Percentiles rank a stretch among this genome's conserved stretches.
phyloP scores from a whole-genome alignment of 805 yeast species.

The Saccharomycopsis sp. region DNA sequence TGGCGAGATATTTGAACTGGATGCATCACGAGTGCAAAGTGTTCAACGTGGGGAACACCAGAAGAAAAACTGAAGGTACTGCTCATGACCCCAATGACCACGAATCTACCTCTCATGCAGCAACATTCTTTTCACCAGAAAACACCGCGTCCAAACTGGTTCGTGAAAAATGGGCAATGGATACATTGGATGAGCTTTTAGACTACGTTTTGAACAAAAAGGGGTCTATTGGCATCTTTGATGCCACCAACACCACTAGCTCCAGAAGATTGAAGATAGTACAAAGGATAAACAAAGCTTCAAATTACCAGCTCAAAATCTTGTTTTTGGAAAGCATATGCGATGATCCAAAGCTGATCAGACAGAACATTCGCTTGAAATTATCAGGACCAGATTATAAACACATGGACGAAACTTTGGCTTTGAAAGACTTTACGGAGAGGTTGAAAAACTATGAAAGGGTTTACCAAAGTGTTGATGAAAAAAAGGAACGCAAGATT shows the following conservation, averaged over 20 bases:
- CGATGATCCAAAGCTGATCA: conserved; percentile 68
- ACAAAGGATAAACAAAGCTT: conserved; percentile 27
- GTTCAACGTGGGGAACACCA: conserved; percentile 92
- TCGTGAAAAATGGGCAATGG: conserved; percentile 94
- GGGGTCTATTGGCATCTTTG: conserved; percentile 89
- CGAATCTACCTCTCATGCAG: conserved; percentile 44
- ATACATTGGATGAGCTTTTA: conserved; percentile 74
- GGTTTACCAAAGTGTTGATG: conserved; percentile 87
- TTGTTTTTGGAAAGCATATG: conserved; percentile 82
- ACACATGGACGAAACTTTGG: conserved; percentile 63
- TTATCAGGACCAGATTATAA: conserved; percentile 89
- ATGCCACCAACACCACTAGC: conserved; percentile 73
- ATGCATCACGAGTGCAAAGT: conserved; percentile 83
- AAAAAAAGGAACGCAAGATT: conserved; percentile 50
- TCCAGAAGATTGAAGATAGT: conserved; percentile 48
- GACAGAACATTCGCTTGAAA: conserved; percentile 75
- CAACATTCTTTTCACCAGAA: conserved; percentile 78
- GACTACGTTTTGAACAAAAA: conserved; percentile 72
- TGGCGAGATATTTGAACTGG: conserved; percentile 88
- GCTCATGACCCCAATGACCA: conserved; percentile 3
- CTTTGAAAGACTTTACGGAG: conserved; percentile 72
- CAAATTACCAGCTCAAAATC: conserved; percentile 57
- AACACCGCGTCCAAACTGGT: conserved; percentile 54
- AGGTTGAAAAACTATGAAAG: conserved; percentile 75
- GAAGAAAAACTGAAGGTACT: conserved; percentile 49